Conservation (phyloP, 1,284 basidiomycete genomes). For the Ganoderma resinaceum region DNA sequence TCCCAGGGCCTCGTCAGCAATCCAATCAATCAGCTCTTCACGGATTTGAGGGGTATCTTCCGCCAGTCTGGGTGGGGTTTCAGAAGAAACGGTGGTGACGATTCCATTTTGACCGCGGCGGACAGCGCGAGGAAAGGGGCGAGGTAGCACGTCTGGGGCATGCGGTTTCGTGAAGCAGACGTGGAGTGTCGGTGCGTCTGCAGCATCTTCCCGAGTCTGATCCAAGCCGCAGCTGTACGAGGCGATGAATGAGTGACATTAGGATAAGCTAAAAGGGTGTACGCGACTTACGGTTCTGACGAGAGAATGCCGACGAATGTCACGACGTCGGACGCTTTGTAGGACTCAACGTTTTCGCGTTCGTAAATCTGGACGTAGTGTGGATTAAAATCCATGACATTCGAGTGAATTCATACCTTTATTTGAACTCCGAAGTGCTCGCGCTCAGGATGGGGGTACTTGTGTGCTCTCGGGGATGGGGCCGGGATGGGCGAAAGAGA, state of each 20-base stretch:
- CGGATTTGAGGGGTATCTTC: conserved; percentile 41
- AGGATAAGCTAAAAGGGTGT: not conserved
- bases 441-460: conserved; percentile 62
- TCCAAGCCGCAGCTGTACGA: conserved; percentile 36
- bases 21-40: conserved; percentile 69
- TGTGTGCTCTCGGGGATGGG: conserved; percentile 46
- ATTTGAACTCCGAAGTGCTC: conserved; percentile 70
- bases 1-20: conserved; percentile 70
- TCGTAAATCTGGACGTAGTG: conserved; percentile 61
- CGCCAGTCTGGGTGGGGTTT: not conserved
- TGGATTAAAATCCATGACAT: not conserved
- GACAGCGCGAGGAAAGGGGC: conserved; percentile 39
- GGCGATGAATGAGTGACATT: conserved; percentile 37
- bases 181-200: conserved; percentile 69
- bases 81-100: conserved; percentile 5
- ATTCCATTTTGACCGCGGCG: not conserved
- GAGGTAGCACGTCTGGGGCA: conserved; percentile 45
- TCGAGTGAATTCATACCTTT: conserved; percentile 55
- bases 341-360: conserved; percentile 43
- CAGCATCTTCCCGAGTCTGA: conserved; percentile 36
- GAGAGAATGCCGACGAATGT: conserved; percentile 77
- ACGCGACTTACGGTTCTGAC: conserved; percentile 60
- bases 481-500: not conserved
- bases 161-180: conserved; percentile 56
- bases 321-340: conserved; percentile 65